Conservation (phyloP, 768 basidiomycete genomes). For the Tylopilus cervinicoccineus region DNA sequence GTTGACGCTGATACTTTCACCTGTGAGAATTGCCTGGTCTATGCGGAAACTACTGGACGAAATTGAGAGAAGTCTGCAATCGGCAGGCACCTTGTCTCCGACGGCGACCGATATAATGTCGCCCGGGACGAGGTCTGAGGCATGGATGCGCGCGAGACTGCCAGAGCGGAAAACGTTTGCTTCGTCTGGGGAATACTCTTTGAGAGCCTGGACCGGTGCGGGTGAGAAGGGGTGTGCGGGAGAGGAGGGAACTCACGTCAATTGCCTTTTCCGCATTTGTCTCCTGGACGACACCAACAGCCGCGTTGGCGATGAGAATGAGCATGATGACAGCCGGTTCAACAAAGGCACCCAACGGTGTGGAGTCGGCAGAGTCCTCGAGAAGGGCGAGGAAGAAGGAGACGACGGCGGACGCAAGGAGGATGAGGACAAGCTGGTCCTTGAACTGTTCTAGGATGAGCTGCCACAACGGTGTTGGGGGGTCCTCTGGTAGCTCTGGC, state of each 20-base stretch:
- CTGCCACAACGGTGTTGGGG: slow-evolving; percentile 87
- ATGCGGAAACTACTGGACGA: slow-evolving; percentile 91
- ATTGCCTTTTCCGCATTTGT: slow-evolving; percentile 95
- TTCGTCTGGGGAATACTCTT: slow-evolving; percentile 96
- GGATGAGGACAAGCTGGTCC: slow-evolving; percentile 96
- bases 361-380: slow-evolving; percentile 68
- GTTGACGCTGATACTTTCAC: slow-evolving; percentile 86
- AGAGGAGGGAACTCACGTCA: slow-evolving; percentile 59
- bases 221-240: not conserved
- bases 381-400: slow-evolving; percentile 91
- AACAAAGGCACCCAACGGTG: slow-evolving; percentile 82
- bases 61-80: slow-evolving; percentile 85
- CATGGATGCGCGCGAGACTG: slow-evolving; percentile 67
- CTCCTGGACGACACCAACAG: slow-evolving; percentile 96
- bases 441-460: slow-evolving; percentile 99
- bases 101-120: slow-evolving; percentile 90
- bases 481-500: slow-evolving; percentile 88
- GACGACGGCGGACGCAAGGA: slow-evolving; percentile 88
- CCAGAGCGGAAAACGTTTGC: slow-evolving; percentile 84
- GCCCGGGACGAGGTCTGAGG: slow-evolving; percentile 89
- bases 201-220: slow-evolving; percentile 64
- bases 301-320: slow-evolving; percentile 95
- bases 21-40: slow-evolving; percentile 96
- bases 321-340: slow-evolving; percentile 94
- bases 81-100: slow-evolving; percentile 94